Percentiles rank a stretch among this genome's conserved stretches.
phyloP scores from a whole-genome alignment of 129 eudicot species.

The Saussurea involucrata region DNA sequence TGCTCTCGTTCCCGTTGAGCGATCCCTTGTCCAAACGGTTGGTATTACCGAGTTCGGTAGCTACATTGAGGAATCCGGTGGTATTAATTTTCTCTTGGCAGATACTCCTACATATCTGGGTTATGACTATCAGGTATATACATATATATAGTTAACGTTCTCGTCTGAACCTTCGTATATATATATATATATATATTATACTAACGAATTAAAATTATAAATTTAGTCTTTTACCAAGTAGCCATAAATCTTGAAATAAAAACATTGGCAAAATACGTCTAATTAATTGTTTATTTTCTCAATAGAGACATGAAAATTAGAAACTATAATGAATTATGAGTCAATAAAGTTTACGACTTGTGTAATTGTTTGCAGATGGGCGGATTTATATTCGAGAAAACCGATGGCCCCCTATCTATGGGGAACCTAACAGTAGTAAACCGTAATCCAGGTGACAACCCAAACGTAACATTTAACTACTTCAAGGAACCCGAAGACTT shows the following conservation, averaged over 20 bases:
- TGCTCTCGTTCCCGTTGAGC: slow-evolving; percentile 32
- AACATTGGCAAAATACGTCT: no score
- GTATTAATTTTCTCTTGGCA: slow-evolving; percentile 26
- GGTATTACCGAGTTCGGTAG: slow-evolving; percentile 57
- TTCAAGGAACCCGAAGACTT: slow-evolving; percentile 52
- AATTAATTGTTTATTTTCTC: no score
- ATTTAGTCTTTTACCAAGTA: no score
- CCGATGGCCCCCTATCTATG: slow-evolving; percentile 43
- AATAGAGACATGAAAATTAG: neutral
- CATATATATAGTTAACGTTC: no score
- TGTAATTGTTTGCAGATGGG: slow-evolving; percentile 10
- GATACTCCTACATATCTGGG: neutral
- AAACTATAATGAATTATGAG: neutral
- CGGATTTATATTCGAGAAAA: slow-evolving; percentile 61
- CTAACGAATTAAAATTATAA: no score
- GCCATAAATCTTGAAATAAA: no score
- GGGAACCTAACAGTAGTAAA: slow-evolving; percentile 45
- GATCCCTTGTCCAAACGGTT: slow-evolving; percentile 42
- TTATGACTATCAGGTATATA: slow-evolving; percentile 42
- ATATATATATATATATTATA: no score
- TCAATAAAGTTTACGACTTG: neutral
- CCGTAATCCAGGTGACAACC: slow-evolving; percentile 52
- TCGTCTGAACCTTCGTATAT: no score
- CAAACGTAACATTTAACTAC: slow-evolving; percentile 63
- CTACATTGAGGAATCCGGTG: slow-evolving; percentile 59